A percentile compares a stretch with the other conserved stretches of the same genome.
Evolutionary conservation across 208 protist genomes (phyloP).

Genomic region (Leishmania tarentolae): DNA sequence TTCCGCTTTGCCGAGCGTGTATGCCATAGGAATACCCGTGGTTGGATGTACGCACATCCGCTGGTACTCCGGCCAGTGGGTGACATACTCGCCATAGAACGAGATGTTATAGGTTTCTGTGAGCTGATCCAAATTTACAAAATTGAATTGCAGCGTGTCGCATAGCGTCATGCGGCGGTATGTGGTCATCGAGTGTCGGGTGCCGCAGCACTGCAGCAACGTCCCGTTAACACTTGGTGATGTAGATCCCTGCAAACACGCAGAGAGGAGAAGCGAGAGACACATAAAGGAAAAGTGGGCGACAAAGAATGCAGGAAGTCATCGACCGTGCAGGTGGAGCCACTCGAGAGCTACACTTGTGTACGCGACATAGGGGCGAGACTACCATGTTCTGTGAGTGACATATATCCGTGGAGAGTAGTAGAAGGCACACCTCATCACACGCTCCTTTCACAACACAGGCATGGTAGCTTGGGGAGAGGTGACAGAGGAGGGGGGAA

Average conservation of each 20-base stretch:
- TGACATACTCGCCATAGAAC: conserved; percentile 98
- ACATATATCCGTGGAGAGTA: too few species aligned
- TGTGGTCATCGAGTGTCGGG: conserved; percentile 81
- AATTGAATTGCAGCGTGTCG: conserved; percentile 96
- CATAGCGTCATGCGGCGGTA: conserved; percentile 90
- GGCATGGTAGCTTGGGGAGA: too few species aligned
- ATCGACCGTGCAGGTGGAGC: too few species aligned
- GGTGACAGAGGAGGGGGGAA: too few species aligned
- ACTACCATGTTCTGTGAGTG: too few species aligned
- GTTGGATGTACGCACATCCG: conserved; percentile 88
- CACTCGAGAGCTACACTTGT: too few species aligned
- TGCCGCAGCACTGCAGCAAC: background rate
- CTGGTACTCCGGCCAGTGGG: conserved; percentile 97
- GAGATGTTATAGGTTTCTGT: conserved; percentile 97
- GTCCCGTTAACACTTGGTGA: background rate
- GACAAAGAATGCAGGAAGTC: background rate
- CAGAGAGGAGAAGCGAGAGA: background rate
- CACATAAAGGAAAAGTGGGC: background rate
- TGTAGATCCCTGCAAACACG: background rate
- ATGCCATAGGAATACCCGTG: conserved; percentile 94
- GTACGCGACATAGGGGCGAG: too few species aligned
- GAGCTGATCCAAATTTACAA: conserved; percentile 96
- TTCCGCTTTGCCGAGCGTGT: conserved; percentile 98
- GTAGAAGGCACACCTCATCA: too few species aligned
- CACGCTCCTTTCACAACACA: too few species aligned